Conservation (phyloP, 805 yeast species). For the Ascoidea rubescens region DNA sequence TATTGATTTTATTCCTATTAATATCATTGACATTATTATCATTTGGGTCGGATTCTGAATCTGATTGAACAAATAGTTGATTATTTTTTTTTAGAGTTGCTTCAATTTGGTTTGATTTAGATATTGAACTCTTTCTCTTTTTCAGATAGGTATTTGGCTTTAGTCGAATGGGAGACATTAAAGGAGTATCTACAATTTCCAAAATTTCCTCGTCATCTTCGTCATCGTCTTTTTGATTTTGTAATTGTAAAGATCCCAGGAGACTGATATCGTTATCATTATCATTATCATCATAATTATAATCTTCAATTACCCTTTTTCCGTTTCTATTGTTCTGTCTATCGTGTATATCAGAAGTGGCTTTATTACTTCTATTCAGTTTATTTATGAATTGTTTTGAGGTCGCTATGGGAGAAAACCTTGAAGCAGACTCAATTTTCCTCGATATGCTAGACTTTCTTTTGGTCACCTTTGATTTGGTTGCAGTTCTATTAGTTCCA, state of each 20-base stretch:
- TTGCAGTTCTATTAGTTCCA: no score
- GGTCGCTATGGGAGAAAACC: not conserved
- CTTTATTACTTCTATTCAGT: no score
- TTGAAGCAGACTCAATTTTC: not conserved
- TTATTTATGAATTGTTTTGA: not conserved
- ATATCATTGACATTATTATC: slow-evolving; percentile 7
- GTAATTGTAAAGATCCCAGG: slow-evolving; percentile 9
- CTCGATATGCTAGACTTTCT: not conserved
- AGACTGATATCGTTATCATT: slow-evolving; percentile 19
- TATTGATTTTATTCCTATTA: not conserved
- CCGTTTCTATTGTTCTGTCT: no score
- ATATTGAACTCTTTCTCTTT: not conserved
- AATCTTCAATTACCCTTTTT: not conserved
- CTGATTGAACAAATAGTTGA: not conserved
- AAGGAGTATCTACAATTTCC: slow-evolving; percentile 9
- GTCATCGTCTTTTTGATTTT: slow-evolving; percentile 9
- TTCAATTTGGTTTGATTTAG: not conserved
- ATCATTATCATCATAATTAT: slow-evolving; percentile 4
- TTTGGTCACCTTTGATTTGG: not conserved
- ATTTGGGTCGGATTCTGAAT: slow-evolving; percentile 11
- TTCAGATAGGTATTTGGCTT: not conserved
- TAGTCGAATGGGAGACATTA: slow-evolving; percentile 1
- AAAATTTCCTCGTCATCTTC: slow-evolving; percentile 8
- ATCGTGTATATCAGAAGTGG: no score
- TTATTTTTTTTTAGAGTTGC: not conserved